Evolutionary conservation across 805 yeast species (phyloP).

Genomic region (Allodekkera sacchari): DNA sequence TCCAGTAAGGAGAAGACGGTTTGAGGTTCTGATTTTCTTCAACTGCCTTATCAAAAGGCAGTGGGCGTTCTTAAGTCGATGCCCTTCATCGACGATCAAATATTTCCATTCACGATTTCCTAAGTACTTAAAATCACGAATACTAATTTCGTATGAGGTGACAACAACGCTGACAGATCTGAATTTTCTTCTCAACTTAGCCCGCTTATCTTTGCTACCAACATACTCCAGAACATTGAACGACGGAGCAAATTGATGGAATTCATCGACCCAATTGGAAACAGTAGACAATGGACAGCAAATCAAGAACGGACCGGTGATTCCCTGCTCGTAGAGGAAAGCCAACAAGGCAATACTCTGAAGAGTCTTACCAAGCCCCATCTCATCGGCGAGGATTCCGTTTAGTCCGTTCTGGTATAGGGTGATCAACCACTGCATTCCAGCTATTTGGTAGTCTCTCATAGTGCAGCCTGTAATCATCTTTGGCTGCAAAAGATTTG

Average conservation of each 20-base stretch:
- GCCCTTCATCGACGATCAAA: conserved; percentile 93
- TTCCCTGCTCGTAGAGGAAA: conserved; percentile 69
- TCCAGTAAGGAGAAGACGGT: conserved; percentile 83
- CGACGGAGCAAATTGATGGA: conserved; percentile 63
- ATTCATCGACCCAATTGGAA: conserved; percentile 76
- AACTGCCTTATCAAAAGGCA: conserved; percentile 67
- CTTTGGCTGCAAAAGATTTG: conserved; percentile 37
- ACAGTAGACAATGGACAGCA: conserved; percentile 82
- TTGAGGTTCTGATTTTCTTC: conserved; percentile 57
- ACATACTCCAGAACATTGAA: conserved; percentile 55
- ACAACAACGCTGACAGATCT: conserved; percentile 45
- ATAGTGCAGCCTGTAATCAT: conserved; percentile 48
- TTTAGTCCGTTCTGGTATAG: conserved; percentile 89
- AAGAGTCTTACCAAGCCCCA: conserved; percentile 94
- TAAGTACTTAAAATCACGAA: conserved; percentile 56
- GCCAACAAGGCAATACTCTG: conserved; percentile 78
- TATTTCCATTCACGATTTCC: conserved; percentile 62
- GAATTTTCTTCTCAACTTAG: conserved; percentile 27
- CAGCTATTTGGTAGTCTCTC: conserved; percentile 83
- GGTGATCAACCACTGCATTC: conserved; percentile 84
- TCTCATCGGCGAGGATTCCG: conserved; percentile 94
- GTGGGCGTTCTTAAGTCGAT: conserved; percentile 77
- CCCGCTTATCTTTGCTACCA: conserved; percentile 56
- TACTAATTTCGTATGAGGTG: conserved; percentile 75
- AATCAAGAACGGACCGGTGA: conserved; percentile 68